Conservation (phyloP, 2,329 filamentous ascomycete genomes). For the Fusarium sacchari region DNA sequence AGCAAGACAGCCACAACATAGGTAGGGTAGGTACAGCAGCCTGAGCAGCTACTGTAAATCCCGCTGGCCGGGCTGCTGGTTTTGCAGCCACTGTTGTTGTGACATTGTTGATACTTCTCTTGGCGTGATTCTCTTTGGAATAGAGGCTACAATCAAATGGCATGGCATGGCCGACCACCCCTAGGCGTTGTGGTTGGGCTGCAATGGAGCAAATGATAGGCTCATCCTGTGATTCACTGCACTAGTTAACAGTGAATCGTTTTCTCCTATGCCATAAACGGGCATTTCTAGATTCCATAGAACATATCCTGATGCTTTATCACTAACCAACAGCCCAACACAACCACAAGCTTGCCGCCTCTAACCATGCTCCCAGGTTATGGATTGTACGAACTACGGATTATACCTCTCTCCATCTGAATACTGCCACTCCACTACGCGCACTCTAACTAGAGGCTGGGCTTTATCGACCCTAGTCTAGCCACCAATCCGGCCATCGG, state of each 20-base stretch:
- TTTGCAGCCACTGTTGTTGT: conserved; percentile 14
- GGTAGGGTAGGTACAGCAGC: too few species aligned
- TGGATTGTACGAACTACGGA: background rate
- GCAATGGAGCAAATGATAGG: conserved; percentile 16
- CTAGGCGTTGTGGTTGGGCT: conserved; percentile 12
- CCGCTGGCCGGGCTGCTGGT: conserved; percentile 22
- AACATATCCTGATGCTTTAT: background rate
- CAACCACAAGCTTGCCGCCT: conserved; percentile 5
- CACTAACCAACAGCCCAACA: background rate
- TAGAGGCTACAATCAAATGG: conserved; percentile 18
- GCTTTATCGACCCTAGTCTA: conserved; percentile 34
- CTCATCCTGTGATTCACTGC: background rate
- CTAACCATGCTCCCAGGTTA: background rate
- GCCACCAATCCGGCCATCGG: conserved; percentile 32
- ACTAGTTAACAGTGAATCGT: conserved; percentile 1
- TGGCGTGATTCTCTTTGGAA: background rate
- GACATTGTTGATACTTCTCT: background rate
- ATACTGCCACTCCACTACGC: background rate
- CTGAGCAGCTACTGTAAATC: background rate
- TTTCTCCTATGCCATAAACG: conserved; percentile 10
- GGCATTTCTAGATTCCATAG: conserved; percentile 7
- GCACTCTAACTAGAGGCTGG: conserved; percentile 19
- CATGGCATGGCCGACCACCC: conserved; percentile 4
- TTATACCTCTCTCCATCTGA: background rate
- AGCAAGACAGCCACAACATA: background rate